A percentile compares a stretch with the other conserved stretches of the same genome.
Evolutionary conservation across 371 early-diverging fungal species (phyloP).

Genomic region (Chytridium lagenaria): DNA sequence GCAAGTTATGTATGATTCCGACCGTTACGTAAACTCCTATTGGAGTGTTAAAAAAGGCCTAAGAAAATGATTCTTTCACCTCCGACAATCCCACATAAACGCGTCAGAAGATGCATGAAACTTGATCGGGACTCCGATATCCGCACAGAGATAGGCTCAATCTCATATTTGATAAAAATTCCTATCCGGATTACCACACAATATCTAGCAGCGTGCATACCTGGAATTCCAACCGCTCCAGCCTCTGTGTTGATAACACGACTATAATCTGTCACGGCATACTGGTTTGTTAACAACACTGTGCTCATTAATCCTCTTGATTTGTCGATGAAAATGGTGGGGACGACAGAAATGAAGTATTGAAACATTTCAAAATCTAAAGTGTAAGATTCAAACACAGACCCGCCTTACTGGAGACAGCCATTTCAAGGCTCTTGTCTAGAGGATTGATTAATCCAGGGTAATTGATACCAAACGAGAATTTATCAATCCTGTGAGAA

Average conservation of each 20-base stretch:
- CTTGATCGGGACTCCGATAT: conserved; percentile 71
- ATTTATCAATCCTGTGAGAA: conserved; percentile 88
- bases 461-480: conserved; percentile 87
- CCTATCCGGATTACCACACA: conserved; percentile 51
- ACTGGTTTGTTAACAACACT: conserved; percentile 83
- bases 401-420: conserved; percentile 58
- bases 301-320: conserved; percentile 53
- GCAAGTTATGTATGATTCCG: conserved; percentile 29
- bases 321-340: conserved; percentile 78
- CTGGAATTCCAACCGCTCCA: conserved; percentile 46
- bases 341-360: conserved; percentile 85
- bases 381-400: neutral
- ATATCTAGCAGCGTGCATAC: conserved; percentile 20
- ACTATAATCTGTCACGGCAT: conserved; percentile 81
- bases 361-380: conserved; percentile 68
- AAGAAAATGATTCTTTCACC: conserved; percentile 70
- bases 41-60: neutral
- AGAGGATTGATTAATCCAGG: conserved; percentile 87
- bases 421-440: conserved; percentile 75
- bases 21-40: conserved; percentile 38
- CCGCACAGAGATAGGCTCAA: conserved; percentile 86
- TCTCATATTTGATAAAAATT: conserved; percentile 89
- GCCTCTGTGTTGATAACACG: conserved; percentile 48
- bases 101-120: conserved; percentile 76
- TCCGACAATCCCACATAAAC: conserved; percentile 89